Evolutionary conservation across 768 basidiomycete genomes (phyloP).

Genomic region (Symmetrospora coprosmae): DNA sequence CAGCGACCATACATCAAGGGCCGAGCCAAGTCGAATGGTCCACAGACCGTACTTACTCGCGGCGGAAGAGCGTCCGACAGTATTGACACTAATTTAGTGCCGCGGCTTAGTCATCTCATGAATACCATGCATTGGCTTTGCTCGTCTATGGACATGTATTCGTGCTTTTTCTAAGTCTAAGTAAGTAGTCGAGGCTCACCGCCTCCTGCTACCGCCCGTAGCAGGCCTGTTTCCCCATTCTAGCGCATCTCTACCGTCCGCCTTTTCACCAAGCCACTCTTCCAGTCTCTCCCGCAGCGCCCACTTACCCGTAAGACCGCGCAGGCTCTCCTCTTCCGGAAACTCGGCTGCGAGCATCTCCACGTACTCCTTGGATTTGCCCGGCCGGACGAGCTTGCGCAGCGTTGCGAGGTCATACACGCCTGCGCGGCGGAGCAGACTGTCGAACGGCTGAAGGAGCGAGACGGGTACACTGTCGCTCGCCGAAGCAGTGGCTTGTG

Average conservation of each 20-base stretch:
- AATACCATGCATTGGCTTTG: no score
- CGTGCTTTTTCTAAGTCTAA: no score
- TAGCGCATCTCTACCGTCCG: not conserved
- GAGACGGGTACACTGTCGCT: not conserved
- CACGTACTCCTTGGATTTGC: conserved; percentile 1
- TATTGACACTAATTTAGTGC: no score
- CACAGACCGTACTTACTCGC: no score
- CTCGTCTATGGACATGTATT: no score
- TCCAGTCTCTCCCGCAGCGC: conserved; percentile 15
- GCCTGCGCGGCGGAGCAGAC: not conserved
- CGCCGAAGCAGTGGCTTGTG: not conserved
- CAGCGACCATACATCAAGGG: no score
- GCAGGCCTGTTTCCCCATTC: conserved; percentile 1
- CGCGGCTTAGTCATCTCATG: no score
- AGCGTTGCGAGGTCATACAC: not conserved
- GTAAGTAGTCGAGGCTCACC: no score
- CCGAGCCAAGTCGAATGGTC: no score
- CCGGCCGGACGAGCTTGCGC: not conserved
- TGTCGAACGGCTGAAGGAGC: not conserved
- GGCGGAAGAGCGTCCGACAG: no score
- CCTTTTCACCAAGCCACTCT: conserved; percentile 13
- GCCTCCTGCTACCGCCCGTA: no score
- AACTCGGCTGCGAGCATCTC: conserved; percentile 1
- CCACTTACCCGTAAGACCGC: conserved; percentile 5
- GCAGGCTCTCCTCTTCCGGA: not conserved